phyloP scores from a whole-genome alignment of 768 basidiomycete genomes.

The Antrodiella citrinella region DNA sequence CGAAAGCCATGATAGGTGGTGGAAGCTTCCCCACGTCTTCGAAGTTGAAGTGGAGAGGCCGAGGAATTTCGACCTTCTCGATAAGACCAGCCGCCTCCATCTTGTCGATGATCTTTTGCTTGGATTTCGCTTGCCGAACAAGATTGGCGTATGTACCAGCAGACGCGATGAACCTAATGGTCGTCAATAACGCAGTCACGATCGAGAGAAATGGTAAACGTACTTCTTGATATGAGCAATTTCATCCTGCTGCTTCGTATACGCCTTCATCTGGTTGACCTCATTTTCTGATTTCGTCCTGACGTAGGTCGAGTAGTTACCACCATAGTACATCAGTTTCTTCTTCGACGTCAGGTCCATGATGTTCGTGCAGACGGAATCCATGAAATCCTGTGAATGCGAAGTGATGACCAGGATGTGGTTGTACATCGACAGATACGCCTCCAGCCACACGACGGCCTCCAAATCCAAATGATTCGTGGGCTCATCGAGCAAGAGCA shows the following conservation, averaged over 20 bases:
- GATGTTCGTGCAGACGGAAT: slow-evolving; percentile 93
- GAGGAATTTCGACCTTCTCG: slow-evolving; percentile 76
- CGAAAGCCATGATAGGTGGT: slow-evolving; percentile 95
- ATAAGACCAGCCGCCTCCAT: slow-evolving; percentile 99
- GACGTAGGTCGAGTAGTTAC: slow-evolving; percentile 97
- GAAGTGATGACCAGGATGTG: slow-evolving; percentile 97
- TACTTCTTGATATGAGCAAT: slow-evolving; percentile 98
- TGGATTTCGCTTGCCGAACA: slow-evolving; percentile 97
- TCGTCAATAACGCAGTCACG: not conserved
- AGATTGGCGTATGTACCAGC: slow-evolving; percentile 99
- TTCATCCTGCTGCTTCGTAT: slow-evolving; percentile 96
- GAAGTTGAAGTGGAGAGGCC: slow-evolving; percentile 86
- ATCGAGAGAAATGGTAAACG: slow-evolving; percentile 20
- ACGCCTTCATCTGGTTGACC: slow-evolving; percentile 99
- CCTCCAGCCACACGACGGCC: slow-evolving; percentile 98
- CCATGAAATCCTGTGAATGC: slow-evolving; percentile 99
- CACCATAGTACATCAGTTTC: slow-evolving; percentile 89
- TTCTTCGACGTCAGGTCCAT: slow-evolving; percentile 93
- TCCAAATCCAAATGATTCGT: slow-evolving; percentile 94
- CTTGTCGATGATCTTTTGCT: slow-evolving; percentile 99
- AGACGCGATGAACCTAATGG: slow-evolving; percentile 85
- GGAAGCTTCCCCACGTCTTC: slow-evolving; percentile 91
- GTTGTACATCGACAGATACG: slow-evolving; percentile 96
- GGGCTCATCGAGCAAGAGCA: slow-evolving; percentile 88
- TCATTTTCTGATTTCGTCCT: slow-evolving; percentile 96